Evolutionary conservation across 1,284 basidiomycete genomes (phyloP).

Genomic region (Termitomyces sp.): DNA sequence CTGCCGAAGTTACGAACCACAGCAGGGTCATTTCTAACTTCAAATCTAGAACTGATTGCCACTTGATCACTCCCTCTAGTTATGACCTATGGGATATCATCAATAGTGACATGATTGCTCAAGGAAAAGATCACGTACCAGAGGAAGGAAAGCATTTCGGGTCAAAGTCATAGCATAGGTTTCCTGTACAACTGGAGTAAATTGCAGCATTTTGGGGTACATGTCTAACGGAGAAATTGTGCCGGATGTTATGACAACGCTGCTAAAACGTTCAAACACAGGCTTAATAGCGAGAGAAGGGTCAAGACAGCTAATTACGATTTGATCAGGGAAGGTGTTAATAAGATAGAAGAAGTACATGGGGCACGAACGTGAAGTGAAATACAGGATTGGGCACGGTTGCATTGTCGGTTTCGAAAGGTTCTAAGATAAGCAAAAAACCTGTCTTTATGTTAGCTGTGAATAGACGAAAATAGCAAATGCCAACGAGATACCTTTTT

Average conservation of each 20-base stretch:
- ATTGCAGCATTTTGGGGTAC: constrained; percentile 99
- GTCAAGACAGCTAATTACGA: constrained; percentile 76
- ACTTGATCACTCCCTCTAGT: constrained; percentile 98
- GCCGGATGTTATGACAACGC: constrained; percentile 97
- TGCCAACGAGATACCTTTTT: constrained; percentile 64
- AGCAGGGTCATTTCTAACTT: constrained; percentile 98
- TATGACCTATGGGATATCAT: constrained; percentile 68
- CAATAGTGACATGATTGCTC: neutral
- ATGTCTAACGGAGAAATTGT: constrained; percentile 99
- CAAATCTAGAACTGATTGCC: constrained; percentile 97
- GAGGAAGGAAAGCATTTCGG: constrained; percentile 94
- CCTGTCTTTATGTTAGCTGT: constrained; percentile 42
- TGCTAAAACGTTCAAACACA: constrained; percentile 97
- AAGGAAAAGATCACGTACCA: constrained; percentile 44
- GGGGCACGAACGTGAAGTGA: constrained; percentile 80
- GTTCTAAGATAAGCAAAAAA: constrained; percentile 95
- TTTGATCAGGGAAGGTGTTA: neutral
- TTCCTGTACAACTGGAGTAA: constrained; percentile 95
- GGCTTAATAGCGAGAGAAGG: constrained; percentile 97
- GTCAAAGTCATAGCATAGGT: constrained; percentile 98
- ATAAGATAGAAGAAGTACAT: neutral
- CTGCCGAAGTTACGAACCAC: constrained; percentile 99
- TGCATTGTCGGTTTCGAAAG: constrained; percentile 97
- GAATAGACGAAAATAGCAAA: neutral
- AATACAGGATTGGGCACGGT: constrained; percentile 99